A percentile compares a stretch with the other conserved stretches of the same genome.
Conservation (phyloP, 345 rosid species). For the Populus simonii region DNA sequence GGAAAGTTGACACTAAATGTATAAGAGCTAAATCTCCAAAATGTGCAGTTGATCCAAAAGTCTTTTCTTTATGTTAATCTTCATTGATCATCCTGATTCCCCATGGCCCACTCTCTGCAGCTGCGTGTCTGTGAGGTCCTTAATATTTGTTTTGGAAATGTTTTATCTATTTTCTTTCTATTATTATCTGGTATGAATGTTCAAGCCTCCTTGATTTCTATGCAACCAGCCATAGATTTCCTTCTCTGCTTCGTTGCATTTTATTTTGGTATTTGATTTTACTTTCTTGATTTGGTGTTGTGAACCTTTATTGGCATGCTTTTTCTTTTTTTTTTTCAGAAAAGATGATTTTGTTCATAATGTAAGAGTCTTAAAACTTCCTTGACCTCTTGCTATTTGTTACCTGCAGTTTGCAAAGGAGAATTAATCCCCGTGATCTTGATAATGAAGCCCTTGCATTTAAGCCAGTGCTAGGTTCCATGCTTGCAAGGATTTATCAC, state of each 20-base stretch:
- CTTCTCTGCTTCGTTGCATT: neutral
- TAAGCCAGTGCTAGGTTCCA: slow-evolving; percentile 78
- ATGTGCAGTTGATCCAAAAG: neutral
- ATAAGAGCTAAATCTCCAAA: neutral
- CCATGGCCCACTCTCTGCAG: neutral
- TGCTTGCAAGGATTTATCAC: slow-evolving; percentile 88
- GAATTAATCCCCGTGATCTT: slow-evolving; percentile 68
- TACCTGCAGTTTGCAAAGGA: slow-evolving; percentile 72
- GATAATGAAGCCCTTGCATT: slow-evolving; percentile 96
- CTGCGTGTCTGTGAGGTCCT: neutral
- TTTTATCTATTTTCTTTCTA: neutral
- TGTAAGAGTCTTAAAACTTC: neutral
- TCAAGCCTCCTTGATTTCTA: neutral
- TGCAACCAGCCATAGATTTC: neutral
- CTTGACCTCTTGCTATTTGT: slow-evolving; percentile 18
- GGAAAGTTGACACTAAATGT: neutral
- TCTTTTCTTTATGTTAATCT: neutral
- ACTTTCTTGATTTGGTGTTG: neutral
- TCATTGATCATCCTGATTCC: neutral
- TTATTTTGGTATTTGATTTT: neutral
- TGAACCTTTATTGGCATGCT: neutral
- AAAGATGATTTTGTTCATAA: neutral
- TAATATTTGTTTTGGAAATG: neutral
- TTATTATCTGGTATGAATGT: neutral
- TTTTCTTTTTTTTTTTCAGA: neutral